phyloP scores from a whole-genome alignment of 805 yeast species.

The Saccharomycopsis lassenensis region DNA sequence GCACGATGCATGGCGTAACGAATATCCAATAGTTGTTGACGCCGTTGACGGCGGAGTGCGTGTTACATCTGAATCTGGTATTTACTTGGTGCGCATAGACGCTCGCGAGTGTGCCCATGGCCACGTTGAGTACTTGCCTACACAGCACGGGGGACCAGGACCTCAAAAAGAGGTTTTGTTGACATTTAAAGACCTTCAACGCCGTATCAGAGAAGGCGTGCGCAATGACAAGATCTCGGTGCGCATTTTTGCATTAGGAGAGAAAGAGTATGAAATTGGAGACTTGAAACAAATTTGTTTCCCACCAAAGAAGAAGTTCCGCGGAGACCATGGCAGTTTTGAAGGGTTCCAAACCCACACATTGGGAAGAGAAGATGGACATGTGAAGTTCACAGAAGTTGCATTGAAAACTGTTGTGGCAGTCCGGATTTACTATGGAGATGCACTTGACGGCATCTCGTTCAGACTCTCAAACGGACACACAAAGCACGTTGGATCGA shows the following conservation, averaged over 20 bases:
- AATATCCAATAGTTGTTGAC: slow-evolving; percentile 37
- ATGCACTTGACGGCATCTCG: slow-evolving; percentile 67
- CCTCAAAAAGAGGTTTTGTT: slow-evolving; percentile 42
- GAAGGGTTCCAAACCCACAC: slow-evolving; percentile 30
- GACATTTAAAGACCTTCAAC: slow-evolving; percentile 35
- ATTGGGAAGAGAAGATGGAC: slow-evolving; percentile 24
- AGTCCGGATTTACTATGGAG: slow-evolving; percentile 61
- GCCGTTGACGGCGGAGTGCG: slow-evolving; percentile 35
- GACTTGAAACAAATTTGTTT: slow-evolving; percentile 27
- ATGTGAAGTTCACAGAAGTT: slow-evolving; percentile 21
- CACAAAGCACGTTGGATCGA: slow-evolving; percentile 3
- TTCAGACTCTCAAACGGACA: neutral
- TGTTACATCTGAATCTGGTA: slow-evolving; percentile 46
- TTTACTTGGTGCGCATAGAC: slow-evolving; percentile 63
- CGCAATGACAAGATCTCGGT: slow-evolving; percentile 23
- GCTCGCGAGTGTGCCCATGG: slow-evolving; percentile 48
- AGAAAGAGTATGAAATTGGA: slow-evolving; percentile 33
- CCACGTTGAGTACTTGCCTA: slow-evolving; percentile 51
- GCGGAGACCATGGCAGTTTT: slow-evolving; percentile 30
- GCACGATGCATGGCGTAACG: slow-evolving; percentile 20
- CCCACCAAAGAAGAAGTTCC: slow-evolving; percentile 29
- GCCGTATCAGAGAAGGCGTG: slow-evolving; percentile 27
- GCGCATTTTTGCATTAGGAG: slow-evolving; percentile 20
- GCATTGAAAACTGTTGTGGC: slow-evolving; percentile 31
- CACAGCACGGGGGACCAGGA: slow-evolving; percentile 44